A percentile compares a stretch with the other conserved stretches of the same genome.
Conservation (phyloP, 148 eudicot species). For the Pouteria glomerata region DNA sequence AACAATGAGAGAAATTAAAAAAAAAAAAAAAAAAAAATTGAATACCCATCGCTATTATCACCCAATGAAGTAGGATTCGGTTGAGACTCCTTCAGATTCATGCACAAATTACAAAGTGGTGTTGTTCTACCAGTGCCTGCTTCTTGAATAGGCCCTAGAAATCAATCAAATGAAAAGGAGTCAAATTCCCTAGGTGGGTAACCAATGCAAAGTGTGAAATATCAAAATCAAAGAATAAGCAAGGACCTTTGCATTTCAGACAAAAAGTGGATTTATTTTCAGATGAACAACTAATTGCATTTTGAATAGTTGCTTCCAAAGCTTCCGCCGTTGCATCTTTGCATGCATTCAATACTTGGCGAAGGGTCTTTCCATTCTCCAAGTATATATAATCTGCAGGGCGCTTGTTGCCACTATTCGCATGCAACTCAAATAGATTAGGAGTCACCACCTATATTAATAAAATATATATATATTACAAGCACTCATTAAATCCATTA, state of each 20-base stretch:
- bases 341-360: constrained; percentile 64
- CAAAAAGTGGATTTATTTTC: constrained; percentile 29
- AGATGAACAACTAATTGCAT: constrained; percentile 29
- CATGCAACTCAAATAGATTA: constrained; percentile 69
- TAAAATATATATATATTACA: neutral
- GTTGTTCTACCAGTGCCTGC: constrained; percentile 26
- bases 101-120: constrained; percentile 47
- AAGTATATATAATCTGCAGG: constrained; percentile 74
- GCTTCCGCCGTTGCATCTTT: constrained; percentile 28
- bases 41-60: constrained; percentile 42
- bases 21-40: no score
- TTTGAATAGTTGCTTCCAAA: constrained; percentile 35
- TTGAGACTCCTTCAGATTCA: constrained; percentile 21
- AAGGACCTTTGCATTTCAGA: constrained; percentile 54
- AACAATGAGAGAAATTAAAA: neutral
- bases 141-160: constrained; percentile 44
- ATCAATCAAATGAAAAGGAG: no score
- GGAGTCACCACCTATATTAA: constrained; percentile 60
- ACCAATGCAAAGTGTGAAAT: neutral
- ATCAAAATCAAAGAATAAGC: constrained; percentile 3
- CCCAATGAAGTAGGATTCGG: constrained; percentile 24
- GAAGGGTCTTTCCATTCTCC: constrained; percentile 66
- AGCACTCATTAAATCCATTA: constrained; percentile 4
- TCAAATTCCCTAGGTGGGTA: neutral
- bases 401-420: constrained; percentile 72